Conservation (phyloP, 306 rosid genomes). For the Begonia loranthoides region DNA sequence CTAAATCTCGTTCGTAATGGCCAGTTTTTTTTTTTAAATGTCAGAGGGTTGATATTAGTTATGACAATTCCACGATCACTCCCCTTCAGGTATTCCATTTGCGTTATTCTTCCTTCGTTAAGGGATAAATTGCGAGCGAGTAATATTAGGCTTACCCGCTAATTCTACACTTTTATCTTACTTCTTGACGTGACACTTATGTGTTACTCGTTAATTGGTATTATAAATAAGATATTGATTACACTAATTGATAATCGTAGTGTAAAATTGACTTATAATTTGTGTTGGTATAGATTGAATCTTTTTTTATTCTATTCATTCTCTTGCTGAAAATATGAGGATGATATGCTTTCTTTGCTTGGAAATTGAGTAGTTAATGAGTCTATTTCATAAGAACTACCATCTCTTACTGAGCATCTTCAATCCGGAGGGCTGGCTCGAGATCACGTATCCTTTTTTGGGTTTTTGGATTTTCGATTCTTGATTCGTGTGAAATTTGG, state of each 20-base stretch:
- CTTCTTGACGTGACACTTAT: too few species aligned
- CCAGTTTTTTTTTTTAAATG: slow-evolving; percentile 5
- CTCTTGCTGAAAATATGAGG: too few species aligned
- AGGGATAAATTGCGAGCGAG: too few species aligned
- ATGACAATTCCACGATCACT: slow-evolving; percentile 45
- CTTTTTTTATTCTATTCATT: too few species aligned
- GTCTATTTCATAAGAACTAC: slow-evolving; percentile 56
- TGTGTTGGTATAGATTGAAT: too few species aligned
- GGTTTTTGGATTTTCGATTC: background rate
- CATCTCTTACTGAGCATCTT: slow-evolving; percentile 66
- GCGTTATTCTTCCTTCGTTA: too few species aligned
- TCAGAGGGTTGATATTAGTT: slow-evolving; percentile 66
- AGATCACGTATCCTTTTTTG: slow-evolving; percentile 75
- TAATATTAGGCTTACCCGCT: too few species aligned
- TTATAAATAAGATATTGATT: background rate
- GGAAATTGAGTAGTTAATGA: slow-evolving; percentile 44
- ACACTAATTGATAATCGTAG: too few species aligned
- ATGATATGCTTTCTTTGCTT: background rate
- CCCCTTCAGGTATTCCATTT: slow-evolving; percentile 48
- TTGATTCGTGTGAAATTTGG: slow-evolving; percentile 6
- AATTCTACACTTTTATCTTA: too few species aligned
- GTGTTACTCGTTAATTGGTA: too few species aligned
- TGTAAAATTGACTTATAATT: too few species aligned
- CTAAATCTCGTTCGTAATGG: too few species aligned
- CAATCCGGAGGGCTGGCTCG: slow-evolving; percentile 95